Base-by-base conservation (phyloP, 176 grass and related monocot genomes). In the Saccharum officinarum region DNA sequence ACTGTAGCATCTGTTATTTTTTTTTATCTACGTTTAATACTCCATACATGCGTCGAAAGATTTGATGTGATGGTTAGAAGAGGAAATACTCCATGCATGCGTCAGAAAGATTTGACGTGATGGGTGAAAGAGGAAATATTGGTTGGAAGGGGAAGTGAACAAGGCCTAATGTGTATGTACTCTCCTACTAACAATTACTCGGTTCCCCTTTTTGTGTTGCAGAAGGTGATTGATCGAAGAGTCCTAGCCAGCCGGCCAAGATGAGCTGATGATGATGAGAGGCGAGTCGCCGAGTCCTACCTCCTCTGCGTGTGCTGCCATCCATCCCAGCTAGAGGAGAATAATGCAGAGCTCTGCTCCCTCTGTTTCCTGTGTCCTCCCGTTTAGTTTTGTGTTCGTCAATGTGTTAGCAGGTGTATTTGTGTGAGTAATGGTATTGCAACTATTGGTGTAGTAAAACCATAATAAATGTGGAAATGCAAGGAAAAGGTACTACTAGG, bases 291-390 rank as follows among this genome's bases (percentile, higher is more conserved):
- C 46, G 50, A 20, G 52, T 55, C 18, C 40, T 42, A 50, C 46
- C 40, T 80, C 45, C 46, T 60, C 25, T 20, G 17, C 28, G 26
- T 69, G 52, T 18, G 67, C 67, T 83, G 80, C 71, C 81, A 47
- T 71, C 68, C 0, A 59, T 7, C 54, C 34, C 64, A 20, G 39
- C 37, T 42, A 75, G 30, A 83, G 67, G 80, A 87, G 80, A 90
- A 87, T 87, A 90, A 87, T 26, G 75, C 80, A 87, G 80, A 87
- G 61, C 3, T 22, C 41, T 52, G 78, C 47, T 16, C 17, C 73
- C 17, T 11, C 10, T 52, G 50, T 67, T 55, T 41, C 28, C 5
- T 79, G 37, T 5, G 37, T 5, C 7, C 4, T 41, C 6, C 11
- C 4, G 39, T 12, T 38, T 34, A 8, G 0, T 73, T 73, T 45